Percentiles rank a stretch among this genome's conserved stretches.
Conservation (phyloP, 805 yeast genomes). For the Barnettozyma pratensis region DNA sequence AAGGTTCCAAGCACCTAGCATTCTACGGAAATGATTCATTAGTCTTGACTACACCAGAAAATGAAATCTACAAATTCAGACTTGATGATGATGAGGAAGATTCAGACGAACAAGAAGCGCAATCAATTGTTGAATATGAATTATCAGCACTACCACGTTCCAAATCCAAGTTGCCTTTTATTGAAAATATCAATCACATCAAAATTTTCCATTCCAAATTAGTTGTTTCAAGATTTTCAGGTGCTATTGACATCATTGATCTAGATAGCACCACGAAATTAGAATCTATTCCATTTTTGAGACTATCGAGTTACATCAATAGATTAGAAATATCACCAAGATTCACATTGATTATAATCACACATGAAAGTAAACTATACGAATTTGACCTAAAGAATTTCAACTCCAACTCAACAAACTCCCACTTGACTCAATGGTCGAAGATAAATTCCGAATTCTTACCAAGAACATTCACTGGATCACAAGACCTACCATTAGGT, state of each 20-base stretch:
- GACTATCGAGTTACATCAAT: constrained; percentile 55
- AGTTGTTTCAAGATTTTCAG: constrained; percentile 60
- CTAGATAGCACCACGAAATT: constrained; percentile 24
- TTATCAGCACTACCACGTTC: constrained; percentile 33
- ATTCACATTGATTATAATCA: constrained; percentile 54
- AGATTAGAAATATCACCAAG: constrained; percentile 50
- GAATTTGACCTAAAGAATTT: constrained; percentile 48
- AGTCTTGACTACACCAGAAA: constrained; percentile 52
- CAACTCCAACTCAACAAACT: constrained; percentile 1
- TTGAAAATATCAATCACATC: constrained; percentile 47
- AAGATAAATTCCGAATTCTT: constrained; percentile 65
- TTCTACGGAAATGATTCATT: constrained; percentile 45
- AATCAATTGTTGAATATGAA: constrained; percentile 29
- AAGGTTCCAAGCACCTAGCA: constrained; percentile 51
- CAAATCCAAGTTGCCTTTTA: constrained; percentile 37
- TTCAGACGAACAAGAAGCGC: constrained; percentile 3
- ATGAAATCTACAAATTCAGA: constrained; percentile 46
- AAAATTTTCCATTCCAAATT: constrained; percentile 41
- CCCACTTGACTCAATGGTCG: constrained; percentile 69
- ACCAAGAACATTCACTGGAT: constrained; percentile 56
- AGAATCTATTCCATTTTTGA: constrained; percentile 43
- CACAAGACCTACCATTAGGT: constrained; percentile 70
- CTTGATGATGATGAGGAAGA: constrained; percentile 27
- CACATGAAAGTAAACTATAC: constrained; percentile 68
- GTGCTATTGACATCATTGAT: constrained; percentile 51